Evolutionary conservation across 176 grass and related monocot species (phyloP), one percentile per base, ranked within the genome.

Genomic region (Phoenix roebelenii): DNA sequence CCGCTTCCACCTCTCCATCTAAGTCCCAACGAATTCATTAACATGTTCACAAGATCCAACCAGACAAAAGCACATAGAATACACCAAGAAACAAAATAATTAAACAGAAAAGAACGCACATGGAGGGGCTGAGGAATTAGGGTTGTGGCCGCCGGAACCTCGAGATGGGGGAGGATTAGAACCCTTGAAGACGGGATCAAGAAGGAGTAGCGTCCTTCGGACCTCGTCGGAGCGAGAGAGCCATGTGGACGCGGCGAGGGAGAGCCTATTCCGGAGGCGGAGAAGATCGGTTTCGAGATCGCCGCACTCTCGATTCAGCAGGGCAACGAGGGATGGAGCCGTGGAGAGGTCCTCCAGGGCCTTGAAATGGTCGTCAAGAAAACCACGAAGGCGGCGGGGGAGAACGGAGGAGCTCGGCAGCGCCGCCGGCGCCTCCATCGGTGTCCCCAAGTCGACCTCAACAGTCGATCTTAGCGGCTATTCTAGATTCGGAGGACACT

Each of bases 301-400:
- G 23, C 50, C 71, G 72, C 87, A 85, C 25, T 90, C 78, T 14
- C 75, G 75, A 64, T 76, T 74, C 17, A 90, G 79, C 18, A 58
- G 67, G 67, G 63, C 87, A 28, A 68, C 30, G 28, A 90, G 82
- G 14, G 72, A 79, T 1, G 79, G 75, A 17, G 82, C 71, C 9
- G 65, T 70, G 26, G 60, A 16, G 1, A 90, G 82, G 50, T 85
- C 82, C 2, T 55, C 64, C 15, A 51, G 59, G 39, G 71, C 44
- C 18, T 68, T n/a, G 71, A 90, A 79, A 54, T 82, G 82, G 12
- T 60, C 63, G 52, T 82, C 75, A 0, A 90, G 67, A 64, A 90
- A 85, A 23, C 51, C 22, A 15, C 69, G 67, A 25, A 85, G 55
- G 20, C 29, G 26, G 5, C 4, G 49, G 50, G 50, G 16, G 5